phyloP scores from a whole-genome alignment of 2,329 filamentous ascomycete genomes.

The Podosphaera xanthii region DNA sequence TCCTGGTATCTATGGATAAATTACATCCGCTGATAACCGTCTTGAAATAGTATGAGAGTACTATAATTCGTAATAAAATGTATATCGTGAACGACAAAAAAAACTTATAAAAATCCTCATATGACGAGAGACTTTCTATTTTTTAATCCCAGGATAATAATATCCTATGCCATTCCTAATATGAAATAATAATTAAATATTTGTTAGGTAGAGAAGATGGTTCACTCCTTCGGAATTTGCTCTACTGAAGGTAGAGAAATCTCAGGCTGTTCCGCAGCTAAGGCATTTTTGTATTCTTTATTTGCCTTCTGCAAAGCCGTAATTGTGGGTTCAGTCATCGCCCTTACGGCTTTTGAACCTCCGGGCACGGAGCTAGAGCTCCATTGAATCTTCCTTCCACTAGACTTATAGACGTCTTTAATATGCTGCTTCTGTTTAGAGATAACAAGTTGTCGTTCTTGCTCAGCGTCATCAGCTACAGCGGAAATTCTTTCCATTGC shows the following conservation, averaged over 20 bases:
- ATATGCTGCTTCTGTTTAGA: slow-evolving; percentile 46
- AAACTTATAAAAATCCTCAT: neutral
- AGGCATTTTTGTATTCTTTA: slow-evolving; percentile 45
- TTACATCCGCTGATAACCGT: neutral
- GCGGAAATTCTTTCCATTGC: slow-evolving; percentile 59
- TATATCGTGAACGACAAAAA: neutral
- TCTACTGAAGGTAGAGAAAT: neutral
- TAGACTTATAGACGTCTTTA: slow-evolving; percentile 44
- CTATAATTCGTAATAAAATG: neutral
- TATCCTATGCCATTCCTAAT: neutral
- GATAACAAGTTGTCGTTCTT: slow-evolving; percentile 43
- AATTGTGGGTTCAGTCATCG: slow-evolving; percentile 53
- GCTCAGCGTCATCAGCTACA: slow-evolving; percentile 60
- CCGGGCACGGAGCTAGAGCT: slow-evolving; percentile 48
- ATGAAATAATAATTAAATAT: neutral
- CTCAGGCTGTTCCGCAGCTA: slow-evolving; percentile 32
- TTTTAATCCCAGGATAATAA: neutral
- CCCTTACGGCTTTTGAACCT: slow-evolving; percentile 51
- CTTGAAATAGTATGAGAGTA: neutral
- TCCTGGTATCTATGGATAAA: neutral
- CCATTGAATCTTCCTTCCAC: slow-evolving; percentile 49
- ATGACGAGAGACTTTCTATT: neutral
- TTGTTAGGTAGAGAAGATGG: neutral
- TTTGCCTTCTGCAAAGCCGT: slow-evolving; percentile 47
- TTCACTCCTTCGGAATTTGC: neutral